A percentile compares a stretch with the other conserved stretches of the same genome.
phyloP scores from a whole-genome alignment of 495 filamentous ascomycete genomes.

The Neurospora hispaniola region DNA sequence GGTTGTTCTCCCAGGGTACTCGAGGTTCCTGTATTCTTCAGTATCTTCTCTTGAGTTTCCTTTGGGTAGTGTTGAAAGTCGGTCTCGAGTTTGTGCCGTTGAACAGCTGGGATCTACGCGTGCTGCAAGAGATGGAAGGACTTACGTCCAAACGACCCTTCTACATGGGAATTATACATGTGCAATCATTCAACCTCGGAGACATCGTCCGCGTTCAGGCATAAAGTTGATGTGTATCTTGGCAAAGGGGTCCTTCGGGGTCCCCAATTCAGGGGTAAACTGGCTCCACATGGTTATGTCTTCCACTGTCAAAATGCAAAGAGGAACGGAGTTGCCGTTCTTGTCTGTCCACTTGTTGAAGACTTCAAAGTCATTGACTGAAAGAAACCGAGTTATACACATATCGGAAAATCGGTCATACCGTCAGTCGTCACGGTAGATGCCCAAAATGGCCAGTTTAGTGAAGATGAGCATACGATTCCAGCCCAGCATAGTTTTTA shows the following conservation, averaged over 20 bases:
- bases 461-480: not conserved
- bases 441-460: not conserved
- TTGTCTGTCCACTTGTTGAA: not conserved
- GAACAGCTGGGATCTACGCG: too few species aligned
- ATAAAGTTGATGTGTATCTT: too few species aligned
- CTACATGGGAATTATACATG: too few species aligned
- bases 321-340: not conserved
- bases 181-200: too few species aligned
- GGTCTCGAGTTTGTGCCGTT: too few species aligned
- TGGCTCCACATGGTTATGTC: not conserved
- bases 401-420: not conserved
- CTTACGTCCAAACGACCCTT: too few species aligned
- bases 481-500: not conserved
- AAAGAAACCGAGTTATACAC: not conserved
- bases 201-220: too few species aligned
- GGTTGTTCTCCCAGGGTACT: not conserved
- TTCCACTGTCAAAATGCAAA: not conserved
- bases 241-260: not conserved
- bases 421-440: not conserved
- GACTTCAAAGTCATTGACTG: not conserved
- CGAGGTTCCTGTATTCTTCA: too few species aligned
- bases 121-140: too few species aligned
- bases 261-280: not conserved
- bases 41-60: too few species aligned
- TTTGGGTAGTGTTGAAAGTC: too few species aligned